Evolutionary conservation across 2,329 filamentous ascomycete genomes (phyloP).

Genomic region (Clarireedia hainanense): DNA sequence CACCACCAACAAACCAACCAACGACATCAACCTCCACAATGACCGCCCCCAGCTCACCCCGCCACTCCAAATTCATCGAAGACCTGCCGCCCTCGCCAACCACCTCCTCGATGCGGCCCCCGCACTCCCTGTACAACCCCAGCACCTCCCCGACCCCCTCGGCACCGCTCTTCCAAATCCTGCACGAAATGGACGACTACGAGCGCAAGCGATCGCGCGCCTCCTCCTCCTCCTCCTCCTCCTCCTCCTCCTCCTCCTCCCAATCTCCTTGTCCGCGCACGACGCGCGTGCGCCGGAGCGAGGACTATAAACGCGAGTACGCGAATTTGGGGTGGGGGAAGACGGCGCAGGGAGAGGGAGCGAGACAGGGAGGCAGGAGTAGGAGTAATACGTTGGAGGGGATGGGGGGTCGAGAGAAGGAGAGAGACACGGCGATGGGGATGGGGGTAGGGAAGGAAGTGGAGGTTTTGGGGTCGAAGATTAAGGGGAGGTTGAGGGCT

Average conservation of each 20-base stretch:
- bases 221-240: not conserved
- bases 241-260: not conserved
- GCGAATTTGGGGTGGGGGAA: too few species aligned
- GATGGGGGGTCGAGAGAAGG: not conserved
- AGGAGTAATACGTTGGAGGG: not conserved
- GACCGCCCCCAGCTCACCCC: not conserved
- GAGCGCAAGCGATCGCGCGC: constrained; percentile 1
- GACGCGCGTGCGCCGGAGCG: not conserved
- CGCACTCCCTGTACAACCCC: not conserved
- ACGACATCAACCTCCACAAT: not conserved
- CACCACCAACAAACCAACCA: not conserved
- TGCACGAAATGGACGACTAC: constrained; percentile 12
- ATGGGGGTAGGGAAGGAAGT: not conserved
- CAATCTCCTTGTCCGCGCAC: not conserved
- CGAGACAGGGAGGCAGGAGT: not conserved
- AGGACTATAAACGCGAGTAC: not conserved
- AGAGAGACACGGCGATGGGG: not conserved
- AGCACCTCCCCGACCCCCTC: not conserved
- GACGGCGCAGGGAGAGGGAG: not conserved
- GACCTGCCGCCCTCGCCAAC: constrained; percentile 9
- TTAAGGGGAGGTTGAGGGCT: constrained; percentile 7
- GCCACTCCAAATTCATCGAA: constrained; percentile 13
- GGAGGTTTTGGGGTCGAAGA: not conserved
- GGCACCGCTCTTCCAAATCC: constrained; percentile 9
- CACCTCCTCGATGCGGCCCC: not conserved